Evolutionary conservation across 148 eudicot genomes (phyloP), one percentile per base, ranked within the genome.

Genomic region (Chenopodium quinoa): DNA sequence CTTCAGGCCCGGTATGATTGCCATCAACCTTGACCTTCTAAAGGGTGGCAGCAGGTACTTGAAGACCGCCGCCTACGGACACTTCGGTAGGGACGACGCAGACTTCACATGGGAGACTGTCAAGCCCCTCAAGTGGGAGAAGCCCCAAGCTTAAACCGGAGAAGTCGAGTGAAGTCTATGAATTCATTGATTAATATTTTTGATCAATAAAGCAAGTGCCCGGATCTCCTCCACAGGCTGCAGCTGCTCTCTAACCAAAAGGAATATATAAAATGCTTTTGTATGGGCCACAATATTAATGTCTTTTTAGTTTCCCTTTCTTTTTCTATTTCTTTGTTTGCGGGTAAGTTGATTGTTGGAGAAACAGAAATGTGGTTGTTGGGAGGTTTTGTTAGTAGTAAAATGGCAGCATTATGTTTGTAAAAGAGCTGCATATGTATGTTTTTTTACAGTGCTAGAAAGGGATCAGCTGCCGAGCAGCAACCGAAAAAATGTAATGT

Each of bases 41-140:
- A 88, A 85, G 83, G 90, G 90, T 20, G 90, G 86, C 11, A 81
- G 47, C 75, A 83, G 90, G 83, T 88, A 85, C 82, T 75, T 88
- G 79, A 88, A 88, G 86, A 88, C 90, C 3, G 90, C 90, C 2
- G 90, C 90, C 2, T 88, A 88, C 56, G 90, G 90, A 17, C 90
- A 88, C 68, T 88, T 88, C 17, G 90, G 90, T 13, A 85, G 90
- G 82, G 90, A 85, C 11, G 90, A 86, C 37, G 23, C 88, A 2
- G 90, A 88, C 74, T 88, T 88, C 84, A 71, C 90, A 58, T 88
- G 90, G 90, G 90, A 88, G 86, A 81, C 70, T 17, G 90, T 88
- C 79, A 88, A 88, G 90, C 83, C 83, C 79, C 90, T 88, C 80
- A 86, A 88, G 76, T 86, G 88, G 88, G 90, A 86, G 32, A 88